Percentiles rank a stretch among this genome's conserved stretches.
phyloP scores from a whole-genome alignment of 306 rosid species.

The Nissolia schottii region DNA sequence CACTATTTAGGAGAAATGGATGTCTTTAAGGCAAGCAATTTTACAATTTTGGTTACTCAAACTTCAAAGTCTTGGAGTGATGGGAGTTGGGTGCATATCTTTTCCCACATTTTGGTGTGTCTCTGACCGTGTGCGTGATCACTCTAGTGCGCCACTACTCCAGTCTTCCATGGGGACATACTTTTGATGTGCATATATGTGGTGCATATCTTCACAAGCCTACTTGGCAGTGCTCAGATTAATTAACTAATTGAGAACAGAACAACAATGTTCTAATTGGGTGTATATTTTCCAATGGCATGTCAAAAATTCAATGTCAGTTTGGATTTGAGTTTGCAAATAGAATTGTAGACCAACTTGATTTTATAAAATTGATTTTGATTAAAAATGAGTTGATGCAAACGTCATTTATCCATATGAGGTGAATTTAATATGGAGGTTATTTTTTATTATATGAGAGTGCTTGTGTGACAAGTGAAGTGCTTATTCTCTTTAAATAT shows the following conservation, averaged over 20 bases:
- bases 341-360: no score
- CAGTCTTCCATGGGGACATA: not conserved
- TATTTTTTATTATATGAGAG: no score
- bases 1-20: conserved; percentile 12
- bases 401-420: no score
- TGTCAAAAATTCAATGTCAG: not conserved
- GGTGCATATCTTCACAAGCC: not conserved
- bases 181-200: not conserved
- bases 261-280: not conserved
- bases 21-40: conserved; percentile 16
- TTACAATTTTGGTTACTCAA: not conserved
- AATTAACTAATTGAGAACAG: not conserved
- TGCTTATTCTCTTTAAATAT: no score
- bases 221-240: not conserved
- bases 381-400: no score
- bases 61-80: not conserved
- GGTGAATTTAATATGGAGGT: no score
- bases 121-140: not conserved
- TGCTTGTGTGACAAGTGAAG: no score
- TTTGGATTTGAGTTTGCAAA: no score
- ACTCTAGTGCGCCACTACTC: not conserved
- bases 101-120: not conserved
- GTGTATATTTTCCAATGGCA: not conserved
- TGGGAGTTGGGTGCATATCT: not conserved
- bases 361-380: no score